A percentile compares a stretch with the other conserved stretches of the same genome.
These are phyloP conservation scores for Saprolegnia diclina DNA, from an alignment of 352 stramenopile species.

Conservation along the genomic window DNA sequence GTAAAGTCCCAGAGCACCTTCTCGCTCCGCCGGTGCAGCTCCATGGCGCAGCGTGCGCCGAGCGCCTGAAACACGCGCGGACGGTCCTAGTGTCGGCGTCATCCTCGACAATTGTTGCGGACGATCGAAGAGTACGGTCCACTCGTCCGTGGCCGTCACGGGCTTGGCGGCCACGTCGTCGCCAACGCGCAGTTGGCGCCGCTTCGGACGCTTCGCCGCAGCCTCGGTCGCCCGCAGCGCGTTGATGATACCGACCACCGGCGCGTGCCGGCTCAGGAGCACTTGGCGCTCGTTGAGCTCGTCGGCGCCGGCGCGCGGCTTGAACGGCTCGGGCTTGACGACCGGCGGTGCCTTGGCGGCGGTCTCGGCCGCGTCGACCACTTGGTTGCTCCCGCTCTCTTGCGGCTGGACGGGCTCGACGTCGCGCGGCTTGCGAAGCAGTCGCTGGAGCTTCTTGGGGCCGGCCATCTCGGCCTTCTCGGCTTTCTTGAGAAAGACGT, in stretches of 20 bases:
- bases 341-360: not conserved
- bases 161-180: conserved; percentile 18
- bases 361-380: not conserved
- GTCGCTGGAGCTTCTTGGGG: conserved; percentile 21
- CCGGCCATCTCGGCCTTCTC: conserved; percentile 12
- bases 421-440: not conserved
- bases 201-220: conserved; percentile 1
- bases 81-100: conserved; percentile 10
- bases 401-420: not conserved
- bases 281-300: not conserved
- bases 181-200: not conserved
- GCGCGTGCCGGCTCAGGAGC: not conserved
- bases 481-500: conserved; percentile 9
- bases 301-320: not conserved
- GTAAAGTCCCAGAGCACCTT: not conserved
- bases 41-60: not conserved
- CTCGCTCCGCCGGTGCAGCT: not conserved
- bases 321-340: not conserved
- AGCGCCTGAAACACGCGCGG: not conserved
- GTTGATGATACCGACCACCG: not conserved
- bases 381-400: not conserved
- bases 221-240: conserved; percentile 6
- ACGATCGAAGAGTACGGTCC: not conserved
- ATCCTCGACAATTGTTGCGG: not conserved
- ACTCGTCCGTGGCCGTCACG: conserved; percentile 6